Percentiles rank a stretch among this genome's conserved stretches.
Conservation (phyloP, 202 grass and related monocot species). For the Carex arenaria region DNA sequence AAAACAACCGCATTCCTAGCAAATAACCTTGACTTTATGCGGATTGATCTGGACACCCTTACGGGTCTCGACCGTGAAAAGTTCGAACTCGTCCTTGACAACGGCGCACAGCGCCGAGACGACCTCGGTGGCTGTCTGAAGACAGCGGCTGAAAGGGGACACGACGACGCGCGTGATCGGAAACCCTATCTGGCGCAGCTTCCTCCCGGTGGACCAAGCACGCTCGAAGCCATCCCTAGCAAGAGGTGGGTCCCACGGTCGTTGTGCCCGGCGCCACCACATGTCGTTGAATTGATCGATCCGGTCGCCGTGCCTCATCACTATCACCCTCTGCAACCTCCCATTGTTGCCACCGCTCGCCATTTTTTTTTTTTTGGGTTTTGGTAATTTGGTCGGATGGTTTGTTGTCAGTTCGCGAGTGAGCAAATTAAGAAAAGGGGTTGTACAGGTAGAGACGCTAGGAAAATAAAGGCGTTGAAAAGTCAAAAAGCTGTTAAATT, state of each 20-base stretch:
- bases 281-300: conserved; percentile 59
- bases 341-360: not conserved
- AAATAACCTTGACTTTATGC: conserved; percentile 54
- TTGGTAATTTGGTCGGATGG: not conserved
- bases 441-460: no score
- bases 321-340: conserved; percentile 45
- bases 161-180: conserved; percentile 58
- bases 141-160: conserved; percentile 83
- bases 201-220: conserved; percentile 56
- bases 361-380: not conserved
- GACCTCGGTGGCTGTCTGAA: conserved; percentile 61
- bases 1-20: not conserved
- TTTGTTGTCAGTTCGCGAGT: not conserved
- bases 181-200: conserved; percentile 35
- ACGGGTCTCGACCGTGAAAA: conserved; percentile 30
- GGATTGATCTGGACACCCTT: conserved; percentile 48
- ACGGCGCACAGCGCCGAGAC: conserved; percentile 48
- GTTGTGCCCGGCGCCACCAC: conserved; percentile 37
- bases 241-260: conserved; percentile 84
- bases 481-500: no score
- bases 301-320: conserved; percentile 89
- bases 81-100: conserved; percentile 37
- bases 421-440: not conserved
- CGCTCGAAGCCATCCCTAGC: conserved; percentile 42
- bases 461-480: not conserved